Conservation (phyloP, 495 filamentous ascomycete genomes). For the Neurospora sp. region DNA sequence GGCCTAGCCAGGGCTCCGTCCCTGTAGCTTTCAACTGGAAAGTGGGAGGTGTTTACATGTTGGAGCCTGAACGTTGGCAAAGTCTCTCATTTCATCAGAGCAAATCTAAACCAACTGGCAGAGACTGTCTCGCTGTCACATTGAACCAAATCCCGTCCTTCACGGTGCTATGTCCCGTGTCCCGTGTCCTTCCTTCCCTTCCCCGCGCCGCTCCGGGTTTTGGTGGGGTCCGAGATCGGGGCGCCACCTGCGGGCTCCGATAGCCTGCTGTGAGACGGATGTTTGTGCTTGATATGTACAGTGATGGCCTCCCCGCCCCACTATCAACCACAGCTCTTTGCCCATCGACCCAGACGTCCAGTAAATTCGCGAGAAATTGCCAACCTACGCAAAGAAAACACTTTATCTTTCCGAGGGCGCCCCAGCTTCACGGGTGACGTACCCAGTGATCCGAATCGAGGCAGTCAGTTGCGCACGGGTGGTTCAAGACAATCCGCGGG, state of each 20-base stretch:
- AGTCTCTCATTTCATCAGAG: background rate
- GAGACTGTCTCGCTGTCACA: background rate
- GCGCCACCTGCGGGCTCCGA: background rate
- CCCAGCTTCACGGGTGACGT: background rate
- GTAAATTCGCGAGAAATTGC: background rate
- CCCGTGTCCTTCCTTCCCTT: background rate
- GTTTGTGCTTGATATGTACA: background rate
- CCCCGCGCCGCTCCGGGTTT: background rate
- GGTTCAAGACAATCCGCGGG: background rate
- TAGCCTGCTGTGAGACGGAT: background rate
- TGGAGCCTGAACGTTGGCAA: background rate
- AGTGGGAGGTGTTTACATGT: background rate
- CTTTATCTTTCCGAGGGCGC: background rate
- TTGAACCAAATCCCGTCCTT: background rate
- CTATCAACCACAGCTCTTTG: background rate
- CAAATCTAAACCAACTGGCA: background rate
- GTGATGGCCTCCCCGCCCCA: background rate
- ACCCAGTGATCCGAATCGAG: background rate
- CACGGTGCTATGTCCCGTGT: background rate
- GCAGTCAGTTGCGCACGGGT: background rate
- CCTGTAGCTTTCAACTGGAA: background rate
- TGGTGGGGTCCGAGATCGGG: background rate
- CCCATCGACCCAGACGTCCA: background rate
- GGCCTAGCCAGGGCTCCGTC: background rate
- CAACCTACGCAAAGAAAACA: background rate